These are phyloP conservation scores for Phaseolus coccineus DNA, from an alignment of 331 rosid genomes.

Conservation along the genomic window DNA sequence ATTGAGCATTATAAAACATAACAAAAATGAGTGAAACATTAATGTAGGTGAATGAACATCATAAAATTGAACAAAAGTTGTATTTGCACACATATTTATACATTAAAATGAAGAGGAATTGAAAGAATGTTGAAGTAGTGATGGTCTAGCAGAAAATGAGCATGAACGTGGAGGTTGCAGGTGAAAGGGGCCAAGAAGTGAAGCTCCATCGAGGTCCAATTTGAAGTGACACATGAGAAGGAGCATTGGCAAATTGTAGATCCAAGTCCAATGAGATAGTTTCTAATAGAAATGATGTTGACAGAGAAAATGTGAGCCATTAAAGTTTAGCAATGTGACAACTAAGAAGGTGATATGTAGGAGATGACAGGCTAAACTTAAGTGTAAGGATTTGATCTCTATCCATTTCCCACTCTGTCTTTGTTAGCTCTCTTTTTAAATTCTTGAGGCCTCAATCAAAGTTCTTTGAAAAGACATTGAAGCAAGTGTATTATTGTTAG, in stretches of 20 bases:
- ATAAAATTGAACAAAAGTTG: too few species aligned
- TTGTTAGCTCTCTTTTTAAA: not conserved
- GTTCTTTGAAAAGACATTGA: constrained; percentile 9
- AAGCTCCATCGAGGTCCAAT: constrained; percentile 33
- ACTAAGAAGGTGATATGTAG: constrained; percentile 8
- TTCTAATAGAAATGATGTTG: not conserved
- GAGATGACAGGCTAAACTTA: not conserved
- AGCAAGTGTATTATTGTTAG: not conserved
- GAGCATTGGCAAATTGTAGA: not conserved
- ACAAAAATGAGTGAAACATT: too few species aligned
- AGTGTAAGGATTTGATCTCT: constrained; percentile 27
- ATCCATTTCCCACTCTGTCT: not conserved
- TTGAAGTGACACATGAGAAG: constrained; percentile 39
- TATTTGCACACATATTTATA: too few species aligned
- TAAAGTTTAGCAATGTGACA: constrained; percentile 1
- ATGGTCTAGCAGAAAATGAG: constrained; percentile 43
- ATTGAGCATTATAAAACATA: too few species aligned
- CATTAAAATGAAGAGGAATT: too few species aligned
- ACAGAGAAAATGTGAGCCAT: constrained; percentile 19
- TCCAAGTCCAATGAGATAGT: constrained; percentile 29
- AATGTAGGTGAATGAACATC: too few species aligned
- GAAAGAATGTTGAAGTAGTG: too few species aligned
- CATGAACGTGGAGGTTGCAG: constrained; percentile 43
- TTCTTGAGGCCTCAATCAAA: not conserved
- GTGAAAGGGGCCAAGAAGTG: constrained; percentile 44